phyloP scores from a whole-genome alignment of 164 flowering plant species.

The Vitis riparia region DNA sequence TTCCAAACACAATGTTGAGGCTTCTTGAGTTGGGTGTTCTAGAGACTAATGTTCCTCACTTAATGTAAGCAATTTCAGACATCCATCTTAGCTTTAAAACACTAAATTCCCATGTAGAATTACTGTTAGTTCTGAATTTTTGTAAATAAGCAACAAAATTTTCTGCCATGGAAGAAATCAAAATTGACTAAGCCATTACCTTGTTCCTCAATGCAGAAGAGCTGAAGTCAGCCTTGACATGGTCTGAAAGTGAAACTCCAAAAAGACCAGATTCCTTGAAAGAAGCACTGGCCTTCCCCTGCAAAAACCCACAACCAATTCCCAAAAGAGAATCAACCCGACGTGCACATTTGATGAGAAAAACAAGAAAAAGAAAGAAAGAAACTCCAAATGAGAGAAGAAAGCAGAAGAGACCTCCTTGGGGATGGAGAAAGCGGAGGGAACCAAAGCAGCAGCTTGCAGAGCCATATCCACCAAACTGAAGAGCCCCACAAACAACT shows the following conservation, averaged over 20 bases:
- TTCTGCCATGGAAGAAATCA: background rate
- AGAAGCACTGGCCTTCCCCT: constrained; percentile 52
- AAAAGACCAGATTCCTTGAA: constrained; percentile 61
- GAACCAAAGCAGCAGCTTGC: constrained; percentile 69
- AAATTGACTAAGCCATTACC: constrained; percentile 30
- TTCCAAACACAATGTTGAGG: too few relatives aligned
- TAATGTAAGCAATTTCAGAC: background rate
- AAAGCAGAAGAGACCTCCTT: constrained; percentile 51
- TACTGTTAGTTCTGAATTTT: background rate
- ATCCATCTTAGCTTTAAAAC: background rate
- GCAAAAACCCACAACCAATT: constrained; percentile 11
- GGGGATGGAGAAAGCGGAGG: constrained; percentile 53
- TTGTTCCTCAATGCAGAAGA: constrained; percentile 45
- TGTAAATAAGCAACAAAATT: background rate
- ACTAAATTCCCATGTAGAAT: background rate
- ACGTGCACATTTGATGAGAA: background rate
- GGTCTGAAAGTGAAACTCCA: constrained; percentile 60
- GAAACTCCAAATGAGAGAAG: background rate
- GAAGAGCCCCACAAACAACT: background rate
- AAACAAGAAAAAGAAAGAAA: background rate
- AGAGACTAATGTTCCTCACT: too few relatives aligned
- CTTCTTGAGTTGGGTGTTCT: too few relatives aligned
- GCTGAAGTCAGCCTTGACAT: constrained; percentile 53
- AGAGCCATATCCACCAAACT: constrained; percentile 59
- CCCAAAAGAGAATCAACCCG: background rate